Evolutionary conservation across 495 filamentous ascomycete genomes (phyloP).

Genomic region (Neurospora sp.): DNA sequence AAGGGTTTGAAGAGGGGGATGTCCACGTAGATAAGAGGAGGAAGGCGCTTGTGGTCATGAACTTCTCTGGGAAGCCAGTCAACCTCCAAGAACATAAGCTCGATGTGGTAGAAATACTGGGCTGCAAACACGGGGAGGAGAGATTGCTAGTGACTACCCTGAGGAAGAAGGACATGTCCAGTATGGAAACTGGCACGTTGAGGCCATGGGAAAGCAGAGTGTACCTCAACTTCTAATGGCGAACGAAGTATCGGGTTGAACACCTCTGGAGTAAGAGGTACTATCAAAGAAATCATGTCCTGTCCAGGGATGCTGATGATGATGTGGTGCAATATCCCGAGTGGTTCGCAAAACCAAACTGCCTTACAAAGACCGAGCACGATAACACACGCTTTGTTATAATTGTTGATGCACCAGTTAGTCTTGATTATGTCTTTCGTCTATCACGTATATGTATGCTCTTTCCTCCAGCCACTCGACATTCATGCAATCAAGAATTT

Average conservation of each 20-base stretch:
- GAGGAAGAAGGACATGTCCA: neutral
- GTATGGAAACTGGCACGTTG: neutral
- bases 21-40: neutral
- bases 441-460: too few species aligned
- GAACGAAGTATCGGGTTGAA: neutral
- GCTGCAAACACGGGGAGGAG: neutral
- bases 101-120: neutral
- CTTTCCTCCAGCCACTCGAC: too few species aligned
- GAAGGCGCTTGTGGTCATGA: slow-evolving; percentile 10
- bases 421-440: too few species aligned
- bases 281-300: too few species aligned
- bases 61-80: slow-evolving; percentile 6
- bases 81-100: neutral
- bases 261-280: too few species aligned
- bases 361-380: too few species aligned
- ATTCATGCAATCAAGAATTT: too few species aligned
- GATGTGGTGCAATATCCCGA: too few species aligned
- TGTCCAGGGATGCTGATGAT: too few species aligned
- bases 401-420: too few species aligned
- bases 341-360: too few species aligned
- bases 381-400: too few species aligned
- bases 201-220: slow-evolving; percentile 12
- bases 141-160: neutral
- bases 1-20: neutral
- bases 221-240: neutral